Conservation (phyloP, 75 land plant genomes). For the Ceratopteris richardii region DNA sequence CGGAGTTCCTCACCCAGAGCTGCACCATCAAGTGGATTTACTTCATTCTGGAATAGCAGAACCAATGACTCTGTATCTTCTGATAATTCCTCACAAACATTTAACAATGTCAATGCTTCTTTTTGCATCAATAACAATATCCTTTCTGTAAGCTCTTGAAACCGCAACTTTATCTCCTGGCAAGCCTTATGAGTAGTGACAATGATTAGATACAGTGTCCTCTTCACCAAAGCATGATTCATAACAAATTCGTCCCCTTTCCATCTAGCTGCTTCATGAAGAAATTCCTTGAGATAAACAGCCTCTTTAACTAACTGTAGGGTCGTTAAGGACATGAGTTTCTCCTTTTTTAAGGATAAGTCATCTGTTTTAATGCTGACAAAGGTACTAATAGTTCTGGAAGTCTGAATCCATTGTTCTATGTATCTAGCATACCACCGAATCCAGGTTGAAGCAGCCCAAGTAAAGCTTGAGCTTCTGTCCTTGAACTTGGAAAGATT, state of each 20-base stretch:
- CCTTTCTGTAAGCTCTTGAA: background rate
- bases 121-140: background rate
- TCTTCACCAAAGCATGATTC: background rate
- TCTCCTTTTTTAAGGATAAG: background rate
- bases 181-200: background rate
- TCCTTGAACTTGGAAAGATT: slow-evolving; percentile 42
- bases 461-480: slow-evolving; percentile 16
- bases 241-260: background rate
- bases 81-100: slow-evolving; percentile 2
- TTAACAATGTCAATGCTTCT: background rate
- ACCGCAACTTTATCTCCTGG: background rate
- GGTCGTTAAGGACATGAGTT: background rate
- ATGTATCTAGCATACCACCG: slow-evolving; percentile 45
- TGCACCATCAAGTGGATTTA: background rate
- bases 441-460: slow-evolving; percentile 51
- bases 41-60: background rate
- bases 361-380: background rate
- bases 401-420: slow-evolving; percentile 34
- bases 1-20: no score
- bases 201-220: background rate
- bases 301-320: background rate
- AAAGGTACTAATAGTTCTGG: slow-evolving; percentile 6
- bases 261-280: background rate
- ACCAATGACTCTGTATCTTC: background rate
- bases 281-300: background rate